A percentile compares a stretch with the other conserved stretches of the same genome.
Evolutionary conservation across 1,284 basidiomycete genomes (phyloP).

Genomic region (Porogramme epimiltina): DNA sequence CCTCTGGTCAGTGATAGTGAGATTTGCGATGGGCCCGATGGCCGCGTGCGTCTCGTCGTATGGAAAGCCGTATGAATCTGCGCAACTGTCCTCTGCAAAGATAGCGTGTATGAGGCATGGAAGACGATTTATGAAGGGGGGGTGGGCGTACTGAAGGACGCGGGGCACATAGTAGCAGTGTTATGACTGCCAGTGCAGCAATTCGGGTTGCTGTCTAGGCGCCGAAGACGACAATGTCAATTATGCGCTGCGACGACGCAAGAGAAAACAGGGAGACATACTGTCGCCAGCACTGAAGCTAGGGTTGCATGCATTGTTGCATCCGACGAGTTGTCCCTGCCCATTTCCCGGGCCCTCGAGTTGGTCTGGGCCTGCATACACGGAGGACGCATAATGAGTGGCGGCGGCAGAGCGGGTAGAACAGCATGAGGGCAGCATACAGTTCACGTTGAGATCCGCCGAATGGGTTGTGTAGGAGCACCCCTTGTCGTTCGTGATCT

Average conservation of each 20-base stretch:
- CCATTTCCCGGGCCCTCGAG: conserved; percentile 51
- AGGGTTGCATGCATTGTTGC: conserved; percentile 61
- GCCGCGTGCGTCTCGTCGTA: too few species aligned
- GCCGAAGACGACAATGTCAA: too few species aligned
- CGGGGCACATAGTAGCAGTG: conserved; percentile 43
- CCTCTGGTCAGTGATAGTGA: conserved; percentile 21
- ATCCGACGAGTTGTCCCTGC: conserved; percentile 54
- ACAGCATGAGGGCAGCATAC: conserved; percentile 27
- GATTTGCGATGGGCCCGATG: conserved; percentile 20
- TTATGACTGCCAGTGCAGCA: conserved; percentile 45
- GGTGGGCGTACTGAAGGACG: conserved; percentile 42
- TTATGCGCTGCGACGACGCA: too few species aligned
- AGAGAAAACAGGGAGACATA: too few species aligned
- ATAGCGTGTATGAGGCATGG: conserved; percentile 25
- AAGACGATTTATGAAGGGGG: not conserved
- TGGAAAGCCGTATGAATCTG: conserved; percentile 49
- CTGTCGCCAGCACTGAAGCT: conserved; percentile 39
- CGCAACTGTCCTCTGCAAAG: conserved; percentile 47
- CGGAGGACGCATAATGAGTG: not conserved
- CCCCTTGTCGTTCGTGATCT: conserved; percentile 52
- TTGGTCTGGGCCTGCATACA: not conserved
- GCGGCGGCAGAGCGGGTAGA: not conserved
- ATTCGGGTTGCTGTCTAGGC: conserved; percentile 37
- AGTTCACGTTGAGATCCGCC: conserved; percentile 53
- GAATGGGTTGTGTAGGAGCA: conserved; percentile 52